Percentiles rank a stretch among this genome's conserved stretches.
phyloP scores from a whole-genome alignment of 352 stramenopile species.

The Globisporangium recalcitrans region DNA sequence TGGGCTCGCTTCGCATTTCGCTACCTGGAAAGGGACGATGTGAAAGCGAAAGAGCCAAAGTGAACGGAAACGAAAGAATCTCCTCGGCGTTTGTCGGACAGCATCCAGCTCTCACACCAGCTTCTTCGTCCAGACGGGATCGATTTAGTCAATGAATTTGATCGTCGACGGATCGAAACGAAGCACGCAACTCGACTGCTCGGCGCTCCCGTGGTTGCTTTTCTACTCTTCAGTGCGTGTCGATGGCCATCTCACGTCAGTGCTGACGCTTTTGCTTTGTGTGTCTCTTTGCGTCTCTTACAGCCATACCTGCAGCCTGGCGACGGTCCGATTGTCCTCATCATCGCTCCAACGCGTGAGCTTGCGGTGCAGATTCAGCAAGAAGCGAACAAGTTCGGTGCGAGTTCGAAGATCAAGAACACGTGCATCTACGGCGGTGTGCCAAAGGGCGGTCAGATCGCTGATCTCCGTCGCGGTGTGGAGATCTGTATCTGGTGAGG shows the following conservation, averaged over 20 bases:
- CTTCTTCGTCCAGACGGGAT: slow-evolving; percentile 12
- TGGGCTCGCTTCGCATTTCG: slow-evolving; percentile 8
- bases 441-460: slow-evolving; percentile 91
- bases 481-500: slow-evolving; percentile 79
- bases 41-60: slow-evolving; percentile 10
- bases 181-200: slow-evolving; percentile 44
- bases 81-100: slow-evolving; percentile 9
- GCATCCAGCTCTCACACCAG: slow-evolving; percentile 12
- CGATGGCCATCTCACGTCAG: slow-evolving; percentile 13
- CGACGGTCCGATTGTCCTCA: slow-evolving; percentile 98
- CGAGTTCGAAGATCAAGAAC: slow-evolving; percentile 97
- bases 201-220: slow-evolving; percentile 33
- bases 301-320: slow-evolving; percentile 91
- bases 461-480: slow-evolving; percentile 74
- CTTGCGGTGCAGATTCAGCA: slow-evolving; percentile 99
- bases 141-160: slow-evolving; percentile 8
- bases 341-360: slow-evolving; percentile 98
- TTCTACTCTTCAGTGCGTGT: slow-evolving; percentile 17
- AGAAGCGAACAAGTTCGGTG: slow-evolving; percentile 98
- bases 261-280: slow-evolving; percentile 26
- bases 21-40: slow-evolving; percentile 13
- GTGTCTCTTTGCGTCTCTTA: slow-evolving; percentile 21
- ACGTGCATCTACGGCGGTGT: slow-evolving; percentile 99
- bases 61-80: slow-evolving; percentile 9
- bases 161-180: slow-evolving; percentile 14